These are phyloP conservation scores for Phytophthora sojae DNA, from an alignment of 352 stramenopile species.

Conservation along the genomic window DNA sequence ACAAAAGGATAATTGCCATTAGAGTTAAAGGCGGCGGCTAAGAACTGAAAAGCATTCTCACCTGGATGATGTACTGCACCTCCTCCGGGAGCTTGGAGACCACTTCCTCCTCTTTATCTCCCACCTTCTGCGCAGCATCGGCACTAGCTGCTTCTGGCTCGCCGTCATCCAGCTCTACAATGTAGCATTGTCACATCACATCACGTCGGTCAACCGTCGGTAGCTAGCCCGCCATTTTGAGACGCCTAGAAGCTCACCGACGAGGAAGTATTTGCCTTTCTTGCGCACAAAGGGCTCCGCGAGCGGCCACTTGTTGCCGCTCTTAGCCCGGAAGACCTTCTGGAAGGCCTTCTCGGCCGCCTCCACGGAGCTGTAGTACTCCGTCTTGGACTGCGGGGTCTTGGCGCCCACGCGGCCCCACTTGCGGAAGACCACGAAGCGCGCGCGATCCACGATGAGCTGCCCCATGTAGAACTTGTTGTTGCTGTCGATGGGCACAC, in stretches of 20 bases:
- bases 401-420: slow-evolving; percentile 74
- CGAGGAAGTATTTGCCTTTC: slow-evolving; percentile 69
- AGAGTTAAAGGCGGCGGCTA: not conserved
- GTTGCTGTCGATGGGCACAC: slow-evolving; percentile 41
- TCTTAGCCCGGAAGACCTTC: slow-evolving; percentile 66
- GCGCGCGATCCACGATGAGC: slow-evolving; percentile 53
- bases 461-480: slow-evolving; percentile 86
- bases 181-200: slow-evolving; percentile 6
- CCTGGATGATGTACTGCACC: slow-evolving; percentile 52
- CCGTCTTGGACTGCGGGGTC: slow-evolving; percentile 44
- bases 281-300: slow-evolving; percentile 50
- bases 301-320: slow-evolving; percentile 70
- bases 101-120: slow-evolving; percentile 36
- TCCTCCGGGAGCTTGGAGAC: slow-evolving; percentile 39
- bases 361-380: slow-evolving; percentile 28
- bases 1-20: not conserved
- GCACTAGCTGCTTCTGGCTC: slow-evolving; percentile 36
- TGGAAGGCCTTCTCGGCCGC: slow-evolving; percentile 50
- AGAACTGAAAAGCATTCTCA: slow-evolving; percentile 2
- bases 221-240: not conserved
- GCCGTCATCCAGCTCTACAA: slow-evolving; percentile 52
- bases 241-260: slow-evolving; percentile 45
- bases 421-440: slow-evolving; percentile 67
- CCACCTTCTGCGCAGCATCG: slow-evolving; percentile 25
- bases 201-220: slow-evolving; percentile 1